Evolutionary conservation across 169 alveolate species (phyloP).

Genomic region (Theileria luwenshuni): DNA sequence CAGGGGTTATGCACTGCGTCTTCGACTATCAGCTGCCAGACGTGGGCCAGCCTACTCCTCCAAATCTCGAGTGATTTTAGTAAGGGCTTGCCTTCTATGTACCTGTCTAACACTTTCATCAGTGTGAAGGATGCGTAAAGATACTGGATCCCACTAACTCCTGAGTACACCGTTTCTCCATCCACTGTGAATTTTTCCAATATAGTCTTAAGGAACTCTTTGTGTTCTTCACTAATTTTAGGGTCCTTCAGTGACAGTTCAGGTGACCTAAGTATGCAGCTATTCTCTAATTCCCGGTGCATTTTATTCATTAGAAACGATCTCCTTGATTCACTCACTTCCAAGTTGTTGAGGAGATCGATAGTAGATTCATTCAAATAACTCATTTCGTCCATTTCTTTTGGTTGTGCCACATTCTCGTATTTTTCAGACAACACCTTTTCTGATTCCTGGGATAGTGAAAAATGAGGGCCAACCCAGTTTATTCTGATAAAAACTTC

Average conservation of each 20-base stretch:
- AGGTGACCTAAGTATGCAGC: slow-evolving; percentile 46
- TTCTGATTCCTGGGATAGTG: slow-evolving; percentile 19
- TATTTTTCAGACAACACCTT: slow-evolving; percentile 31
- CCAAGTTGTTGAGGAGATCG: neutral
- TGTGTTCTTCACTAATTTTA: neutral
- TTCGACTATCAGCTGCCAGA: slow-evolving; percentile 52
- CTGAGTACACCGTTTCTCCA: slow-evolving; percentile 59
- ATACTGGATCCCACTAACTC: slow-evolving; percentile 46
- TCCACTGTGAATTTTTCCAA: slow-evolving; percentile 45
- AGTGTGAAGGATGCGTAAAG: slow-evolving; percentile 40
- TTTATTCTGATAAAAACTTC: slow-evolving; percentile 48
- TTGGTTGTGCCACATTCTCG: slow-evolving; percentile 11
- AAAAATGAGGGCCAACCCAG: slow-evolving; percentile 64
- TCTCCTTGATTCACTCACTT: neutral
- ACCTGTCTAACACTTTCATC: slow-evolving; percentile 11
- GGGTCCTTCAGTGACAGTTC: slow-evolving; percentile 31
- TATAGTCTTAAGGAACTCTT: slow-evolving; percentile 14
- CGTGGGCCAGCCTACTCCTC: slow-evolving; percentile 56
- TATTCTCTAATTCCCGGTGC: slow-evolving; percentile 26
- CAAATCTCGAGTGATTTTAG: slow-evolving; percentile 49
- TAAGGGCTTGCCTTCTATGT: neutral
- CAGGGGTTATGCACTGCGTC: slow-evolving; percentile 33
- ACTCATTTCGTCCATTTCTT: slow-evolving; percentile 5
- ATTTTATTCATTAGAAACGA: neutral
- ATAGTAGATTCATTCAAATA: neutral